Percentiles rank a stretch among this genome's conserved stretches.
phyloP scores from a whole-genome alignment of 257 asterid genomes.

The Linaria vulgaris region DNA sequence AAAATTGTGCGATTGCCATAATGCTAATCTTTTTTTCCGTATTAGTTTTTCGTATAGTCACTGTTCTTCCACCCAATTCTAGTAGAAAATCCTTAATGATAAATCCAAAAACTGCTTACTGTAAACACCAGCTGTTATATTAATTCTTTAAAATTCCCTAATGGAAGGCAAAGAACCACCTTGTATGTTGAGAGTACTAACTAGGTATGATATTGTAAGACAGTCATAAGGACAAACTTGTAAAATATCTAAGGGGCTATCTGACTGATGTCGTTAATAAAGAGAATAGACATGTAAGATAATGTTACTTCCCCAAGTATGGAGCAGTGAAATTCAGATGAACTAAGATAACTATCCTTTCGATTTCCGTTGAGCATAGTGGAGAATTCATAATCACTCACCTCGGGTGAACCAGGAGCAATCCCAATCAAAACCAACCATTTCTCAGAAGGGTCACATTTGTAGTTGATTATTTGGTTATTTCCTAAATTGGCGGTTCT shows the following conservation, averaged over 20 bases:
- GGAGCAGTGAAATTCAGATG: background rate
- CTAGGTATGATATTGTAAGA: too few relatives aligned
- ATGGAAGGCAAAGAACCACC: background rate
- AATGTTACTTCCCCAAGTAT: background rate
- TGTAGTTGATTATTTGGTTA: conserved; percentile 91
- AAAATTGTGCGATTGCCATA: background rate
- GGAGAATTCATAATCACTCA: conserved; percentile 29
- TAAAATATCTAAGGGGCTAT: background rate
- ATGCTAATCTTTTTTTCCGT: background rate
- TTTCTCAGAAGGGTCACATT: conserved; percentile 96
- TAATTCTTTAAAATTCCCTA: background rate
- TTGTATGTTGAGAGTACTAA: too few relatives aligned
- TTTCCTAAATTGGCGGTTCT: conserved; percentile 89
- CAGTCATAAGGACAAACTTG: background rate
- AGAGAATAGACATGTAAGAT: background rate
- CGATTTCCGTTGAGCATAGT: conserved; percentile 16
- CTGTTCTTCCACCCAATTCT: background rate
- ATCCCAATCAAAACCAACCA: conserved; percentile 98
- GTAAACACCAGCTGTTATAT: background rate
- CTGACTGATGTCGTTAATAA: background rate
- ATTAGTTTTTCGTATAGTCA: background rate
- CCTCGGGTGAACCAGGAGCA: conserved; percentile 99
- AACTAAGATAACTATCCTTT: conserved; percentile 10
- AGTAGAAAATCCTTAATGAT: too few relatives aligned
- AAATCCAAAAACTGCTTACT: too few relatives aligned